These are phyloP conservation scores for Annona cherimola DNA, from an alignment of 164 flowering plant genomes.

Conservation along the genomic window DNA sequence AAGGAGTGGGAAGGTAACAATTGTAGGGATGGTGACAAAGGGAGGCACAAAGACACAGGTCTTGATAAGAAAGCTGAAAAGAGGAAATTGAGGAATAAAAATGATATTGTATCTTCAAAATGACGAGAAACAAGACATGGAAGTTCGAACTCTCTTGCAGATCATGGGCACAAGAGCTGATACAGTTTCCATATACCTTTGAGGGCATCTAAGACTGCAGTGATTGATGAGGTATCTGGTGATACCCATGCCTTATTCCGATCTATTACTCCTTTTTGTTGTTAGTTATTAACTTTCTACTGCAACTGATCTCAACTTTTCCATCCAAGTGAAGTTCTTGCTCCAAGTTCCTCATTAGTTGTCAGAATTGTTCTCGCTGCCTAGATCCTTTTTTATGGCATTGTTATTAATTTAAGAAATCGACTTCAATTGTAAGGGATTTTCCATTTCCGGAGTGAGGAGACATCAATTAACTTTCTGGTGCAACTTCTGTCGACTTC, in stretches of 20 bases:
- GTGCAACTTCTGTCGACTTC: too few species aligned
- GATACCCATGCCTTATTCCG: slow-evolving; percentile 27
- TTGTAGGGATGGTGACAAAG: slow-evolving; percentile 27
- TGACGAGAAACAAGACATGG: slow-evolving; percentile 36
- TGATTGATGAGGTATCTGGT: slow-evolving; percentile 69
- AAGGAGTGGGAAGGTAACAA: slow-evolving; percentile 11
- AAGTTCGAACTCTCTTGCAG: slow-evolving; percentile 49
- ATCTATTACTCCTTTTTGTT: neutral
- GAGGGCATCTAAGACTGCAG: slow-evolving; percentile 30
- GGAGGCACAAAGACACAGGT: slow-evolving; percentile 26
- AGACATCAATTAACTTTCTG: too few species aligned
- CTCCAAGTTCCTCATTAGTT: too few species aligned
- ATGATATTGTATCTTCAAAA: slow-evolving; percentile 34
- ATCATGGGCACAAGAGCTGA: slow-evolving; percentile 32
- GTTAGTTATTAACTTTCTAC: neutral
- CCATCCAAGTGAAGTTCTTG: too few species aligned
- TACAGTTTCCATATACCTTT: slow-evolving; percentile 49
- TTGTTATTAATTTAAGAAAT: neutral
- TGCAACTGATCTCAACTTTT: too few species aligned
- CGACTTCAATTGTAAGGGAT: too few species aligned
- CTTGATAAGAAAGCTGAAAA: slow-evolving; percentile 35
- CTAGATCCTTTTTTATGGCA: neutral
- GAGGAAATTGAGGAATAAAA: slow-evolving; percentile 38
- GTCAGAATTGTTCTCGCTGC: neutral
- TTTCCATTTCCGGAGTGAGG: too few species aligned